Conservation (phyloP, 495 filamentous ascomycete species). For the Opeltia flavorubescens region DNA sequence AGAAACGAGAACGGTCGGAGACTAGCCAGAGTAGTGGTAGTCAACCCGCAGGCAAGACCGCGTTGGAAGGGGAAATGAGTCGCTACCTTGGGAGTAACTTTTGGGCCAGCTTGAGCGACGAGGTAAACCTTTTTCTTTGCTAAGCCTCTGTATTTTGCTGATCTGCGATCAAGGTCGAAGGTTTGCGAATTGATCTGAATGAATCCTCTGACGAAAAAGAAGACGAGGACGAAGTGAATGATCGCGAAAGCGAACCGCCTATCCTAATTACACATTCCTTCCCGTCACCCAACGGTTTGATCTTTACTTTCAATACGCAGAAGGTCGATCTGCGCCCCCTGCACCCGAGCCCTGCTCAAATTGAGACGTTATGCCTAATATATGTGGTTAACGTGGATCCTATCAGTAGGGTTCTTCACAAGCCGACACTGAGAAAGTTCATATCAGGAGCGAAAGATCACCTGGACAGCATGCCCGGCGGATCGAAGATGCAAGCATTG, state of each 20-base stretch:
- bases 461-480: slow-evolving; percentile 18
- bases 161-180: neutral
- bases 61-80: slow-evolving; percentile 14
- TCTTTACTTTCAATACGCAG: slow-evolving; percentile 6
- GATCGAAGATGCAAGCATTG: slow-evolving; percentile 36
- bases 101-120: slow-evolving; percentile 38
- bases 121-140: slow-evolving; percentile 22
- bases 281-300: slow-evolving; percentile 1
- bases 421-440: slow-evolving; percentile 36
- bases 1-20: neutral
- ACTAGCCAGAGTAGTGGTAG: slow-evolving; percentile 1
- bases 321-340: slow-evolving; percentile 26
- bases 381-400: slow-evolving; percentile 41
- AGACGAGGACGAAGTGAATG: neutral
- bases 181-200: slow-evolving; percentile 2
- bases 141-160: too few relatives aligned
- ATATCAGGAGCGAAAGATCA: slow-evolving; percentile 24
- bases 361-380: slow-evolving; percentile 35
- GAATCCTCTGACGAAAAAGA: slow-evolving; percentile 9
- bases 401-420: slow-evolving; percentile 34
- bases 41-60: neutral
- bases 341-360: slow-evolving; percentile 37
- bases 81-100: slow-evolving; percentile 38
- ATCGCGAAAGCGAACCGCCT: neutral
- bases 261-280: neutral